These are phyloP conservation scores for Vaccinium darrowii DNA, from an alignment of 148 eudicot genomes.

Conservation along the genomic window DNA sequence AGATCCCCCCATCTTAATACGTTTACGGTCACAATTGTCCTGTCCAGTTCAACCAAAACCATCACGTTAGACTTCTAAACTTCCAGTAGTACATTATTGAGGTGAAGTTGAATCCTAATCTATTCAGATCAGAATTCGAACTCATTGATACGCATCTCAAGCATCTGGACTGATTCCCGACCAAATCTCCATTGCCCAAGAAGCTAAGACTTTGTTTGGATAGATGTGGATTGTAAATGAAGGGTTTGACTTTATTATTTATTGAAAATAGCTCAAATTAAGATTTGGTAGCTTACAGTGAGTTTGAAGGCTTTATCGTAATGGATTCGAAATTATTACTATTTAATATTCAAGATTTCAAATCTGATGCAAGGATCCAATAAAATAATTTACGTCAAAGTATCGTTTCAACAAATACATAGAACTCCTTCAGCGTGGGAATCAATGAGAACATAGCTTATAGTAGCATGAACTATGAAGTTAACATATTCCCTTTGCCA, in stretches of 20 bases:
- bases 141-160: background rate
- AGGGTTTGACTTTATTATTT: background rate
- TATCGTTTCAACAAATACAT: too few species aligned
- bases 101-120: background rate
- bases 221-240: background rate
- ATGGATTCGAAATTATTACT: background rate
- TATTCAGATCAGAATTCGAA: background rate
- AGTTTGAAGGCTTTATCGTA: background rate
- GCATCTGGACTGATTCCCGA: background rate
- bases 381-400: background rate
- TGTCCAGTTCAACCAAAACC: slow-evolving; percentile 26
- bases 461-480: too few species aligned
- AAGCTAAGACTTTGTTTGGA: background rate
- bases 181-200: background rate
- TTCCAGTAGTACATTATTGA: background rate
- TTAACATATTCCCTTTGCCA: too few species aligned
- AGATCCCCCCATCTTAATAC: slow-evolving; percentile 46
- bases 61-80: background rate
- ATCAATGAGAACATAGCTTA: too few species aligned
- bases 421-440: too few species aligned
- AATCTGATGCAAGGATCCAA: background rate
- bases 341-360: background rate
- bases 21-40: slow-evolving; percentile 71
- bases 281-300: background rate
- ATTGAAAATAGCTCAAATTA: background rate